Conservation (phyloP, 805 yeast species). For the Tetrapisispora iriomotensis region DNA sequence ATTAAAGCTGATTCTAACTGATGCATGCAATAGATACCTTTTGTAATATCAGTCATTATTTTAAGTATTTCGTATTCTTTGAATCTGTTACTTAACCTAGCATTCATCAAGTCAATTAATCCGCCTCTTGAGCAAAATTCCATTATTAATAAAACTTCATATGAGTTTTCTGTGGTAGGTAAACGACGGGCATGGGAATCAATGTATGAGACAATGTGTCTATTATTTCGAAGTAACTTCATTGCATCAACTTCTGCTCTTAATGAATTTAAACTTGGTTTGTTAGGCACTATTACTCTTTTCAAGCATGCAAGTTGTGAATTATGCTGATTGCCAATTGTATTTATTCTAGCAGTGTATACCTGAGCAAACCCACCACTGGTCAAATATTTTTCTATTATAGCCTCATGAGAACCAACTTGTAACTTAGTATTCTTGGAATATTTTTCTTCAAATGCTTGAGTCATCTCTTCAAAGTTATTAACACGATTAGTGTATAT, state of each 20-base stretch:
- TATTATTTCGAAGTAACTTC: conserved; percentile 74
- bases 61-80: conserved; percentile 58
- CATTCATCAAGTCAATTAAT: conserved; percentile 69
- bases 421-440: conserved; percentile 54
- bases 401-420: conserved; percentile 76
- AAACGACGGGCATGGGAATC: conserved; percentile 90
- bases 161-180: conserved; percentile 39
- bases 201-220: conserved; percentile 77
- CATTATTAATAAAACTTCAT: conserved; percentile 73
- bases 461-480: conserved; percentile 23
- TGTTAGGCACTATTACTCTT: conserved; percentile 91
- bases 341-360: conserved; percentile 63
- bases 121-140: conserved; percentile 72
- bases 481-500: too few relatives aligned
- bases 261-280: conserved; percentile 66
- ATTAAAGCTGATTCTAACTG: conserved; percentile 59
- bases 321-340: conserved; percentile 16
- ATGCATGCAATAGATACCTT: conserved; percentile 74
- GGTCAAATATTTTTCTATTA: conserved; percentile 61
- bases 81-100: conserved; percentile 54
- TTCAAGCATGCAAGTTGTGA: conserved; percentile 72
- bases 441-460: conserved; percentile 8
- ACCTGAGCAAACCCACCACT: conserved; percentile 97
- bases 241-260: conserved; percentile 96
- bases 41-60: conserved; percentile 59